Evolutionary conservation across 305 asterid genomes (phyloP), one percentile per base, ranked within the genome.

Genomic region (Fraxinus greggii): DNA sequence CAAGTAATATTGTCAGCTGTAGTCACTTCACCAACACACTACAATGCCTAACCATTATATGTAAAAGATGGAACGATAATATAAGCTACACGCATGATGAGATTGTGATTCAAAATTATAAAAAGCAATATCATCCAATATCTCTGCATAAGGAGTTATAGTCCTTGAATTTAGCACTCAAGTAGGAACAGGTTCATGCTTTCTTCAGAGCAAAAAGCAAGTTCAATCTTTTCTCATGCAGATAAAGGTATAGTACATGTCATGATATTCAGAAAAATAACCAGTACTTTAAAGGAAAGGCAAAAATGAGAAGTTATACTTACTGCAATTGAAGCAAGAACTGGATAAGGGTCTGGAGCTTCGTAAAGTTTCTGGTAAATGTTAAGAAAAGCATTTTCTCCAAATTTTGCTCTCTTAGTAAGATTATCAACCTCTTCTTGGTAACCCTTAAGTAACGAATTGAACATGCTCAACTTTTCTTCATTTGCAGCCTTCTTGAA

Each of bases 391-490:
- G 99, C 93, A 88, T 95, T 94, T 89, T 95, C 99, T 84, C 98
- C 99, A 81, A 89, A 95, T 81, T 94, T 94, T 0, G 98, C 98
- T 87, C 99, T 90, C 89, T 95, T 95, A 80, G 98, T 95, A 77
- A 95, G 97, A 76, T 94, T 95, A 90, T 95, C 99, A 80, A 95
- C 98, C 92, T 95, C 99, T 90, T 95, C 99, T 89, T 95, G 98
- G 87, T 91, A 94, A 81, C 97, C 97, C 94, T 92, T 95, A 26
- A 95, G 98, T 77, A 95, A 90, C 48, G 95, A 90, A 84, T 88
- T 94, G 86, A 95, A 94, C 87, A 94, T 65, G 48, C 81, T 88
- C 90, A 91, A 83, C 89, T 95, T 95, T 72, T 95, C 99, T 82
- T 95, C 99, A 84, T 76, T 87, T 79, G 98, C 79, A 83, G 99